Base-by-base conservation (phyloP, 2,329 filamentous ascomycete species). In the Colletotrichum limetticola region DNA sequence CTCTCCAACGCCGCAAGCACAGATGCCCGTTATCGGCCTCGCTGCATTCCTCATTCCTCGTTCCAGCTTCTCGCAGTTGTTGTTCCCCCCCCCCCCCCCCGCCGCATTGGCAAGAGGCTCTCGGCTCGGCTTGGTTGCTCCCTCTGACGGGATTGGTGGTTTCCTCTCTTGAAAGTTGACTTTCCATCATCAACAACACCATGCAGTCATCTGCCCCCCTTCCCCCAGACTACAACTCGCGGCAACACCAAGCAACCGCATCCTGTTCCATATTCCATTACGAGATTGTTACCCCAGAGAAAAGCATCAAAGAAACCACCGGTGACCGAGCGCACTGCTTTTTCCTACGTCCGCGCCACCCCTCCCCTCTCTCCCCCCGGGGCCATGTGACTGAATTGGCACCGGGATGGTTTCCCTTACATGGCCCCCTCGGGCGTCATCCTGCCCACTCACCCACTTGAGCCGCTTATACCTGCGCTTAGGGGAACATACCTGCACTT, bases 321-420 rank as follows among this genome's bases (percentile, higher is more conserved):
- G 37, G 37, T 42, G 37, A 42, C 37, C 28, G 28, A 63, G 26
- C 22, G 69, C 53, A 60, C 72, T 76, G 76, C 74, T 76, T 76
- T 77, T 32, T 77, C 65, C 76, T 71, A 77, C 76, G 76, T 76
- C 76, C 70, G 66, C 66, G 64, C 60, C 62, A 69, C 64, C 61
- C 61, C 64, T 65, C 42, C 35, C 56, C 53, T 46, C 37, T 42
- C 37, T 42, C 42, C 35, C 26, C 53, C 60, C 52, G 46, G 58
- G 65, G 56, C 67, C 63, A 77, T 77, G 76, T 77, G 76, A 77
- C 76, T 57, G 30, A 42, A 65, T 32, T 65, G 30, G 56, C 69
- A 67, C 71, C 75, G 75, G 77, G 78, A 77, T 80, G 79, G 77
- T 75, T 76, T 70, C 66, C 70, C 70, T 70, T 70, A 65, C 70